phyloP scores from a whole-genome alignment of 371 early-diverging fungal genomes.

The Conidiobolus incongruus region DNA sequence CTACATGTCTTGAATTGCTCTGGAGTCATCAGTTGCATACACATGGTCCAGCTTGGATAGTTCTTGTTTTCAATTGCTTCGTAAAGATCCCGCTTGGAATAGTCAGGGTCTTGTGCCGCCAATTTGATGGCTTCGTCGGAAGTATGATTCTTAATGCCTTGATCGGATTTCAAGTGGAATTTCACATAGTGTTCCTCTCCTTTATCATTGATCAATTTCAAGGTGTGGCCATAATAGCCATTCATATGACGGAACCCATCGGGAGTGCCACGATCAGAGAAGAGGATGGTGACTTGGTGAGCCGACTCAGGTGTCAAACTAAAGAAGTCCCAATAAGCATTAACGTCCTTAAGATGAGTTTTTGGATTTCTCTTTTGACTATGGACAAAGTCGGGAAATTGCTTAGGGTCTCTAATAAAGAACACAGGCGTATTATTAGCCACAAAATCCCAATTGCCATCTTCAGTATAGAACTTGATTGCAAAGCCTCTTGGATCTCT shows the following conservation, averaged over 20 bases:
- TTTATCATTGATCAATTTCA: constrained; percentile 44
- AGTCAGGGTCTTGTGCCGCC: constrained; percentile 45
- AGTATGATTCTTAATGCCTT: constrained; percentile 48
- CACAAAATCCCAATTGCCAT: constrained; percentile 56
- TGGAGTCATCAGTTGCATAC: constrained; percentile 47
- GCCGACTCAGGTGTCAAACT: constrained; percentile 51
- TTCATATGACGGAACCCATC: constrained; percentile 58
- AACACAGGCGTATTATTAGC: constrained; percentile 46
- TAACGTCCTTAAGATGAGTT: constrained; percentile 28
- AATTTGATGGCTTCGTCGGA: constrained; percentile 32
- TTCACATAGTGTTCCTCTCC: constrained; percentile 52
- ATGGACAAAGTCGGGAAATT: constrained; percentile 69
- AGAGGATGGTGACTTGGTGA: constrained; percentile 53
- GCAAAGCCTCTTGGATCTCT: constrained; percentile 63
- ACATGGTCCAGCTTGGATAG: constrained; percentile 48
- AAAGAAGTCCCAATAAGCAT: constrained; percentile 44
- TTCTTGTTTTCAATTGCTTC: constrained; percentile 44
- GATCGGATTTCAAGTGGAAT: constrained; percentile 69
- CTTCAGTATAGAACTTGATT: constrained; percentile 54
- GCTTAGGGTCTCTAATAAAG: constrained; percentile 47
- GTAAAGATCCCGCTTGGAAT: constrained; percentile 47
- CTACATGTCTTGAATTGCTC: constrained; percentile 45
- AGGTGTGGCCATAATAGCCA: constrained; percentile 53
- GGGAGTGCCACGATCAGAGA: constrained; percentile 64
- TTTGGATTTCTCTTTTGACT: constrained; percentile 58